Conservation (phyloP, 306 rosid species). For the Corylus avellana region DNA sequence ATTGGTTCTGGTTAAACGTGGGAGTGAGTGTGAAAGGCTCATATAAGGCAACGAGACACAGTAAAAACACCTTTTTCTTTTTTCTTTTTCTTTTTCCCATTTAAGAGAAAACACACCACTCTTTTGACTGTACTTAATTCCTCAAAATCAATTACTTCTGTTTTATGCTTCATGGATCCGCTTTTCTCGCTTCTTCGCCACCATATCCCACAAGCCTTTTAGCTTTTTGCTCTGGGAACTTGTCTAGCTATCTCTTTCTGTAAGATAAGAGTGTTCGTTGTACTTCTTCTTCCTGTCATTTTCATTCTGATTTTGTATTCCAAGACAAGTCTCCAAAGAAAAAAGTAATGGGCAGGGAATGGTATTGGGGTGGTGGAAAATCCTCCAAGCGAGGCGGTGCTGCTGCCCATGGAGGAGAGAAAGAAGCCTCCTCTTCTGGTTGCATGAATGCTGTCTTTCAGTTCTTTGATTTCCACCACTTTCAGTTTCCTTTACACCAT, state of each 20-base stretch:
- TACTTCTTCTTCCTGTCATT: conserved; percentile 38
- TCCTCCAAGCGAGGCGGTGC: conserved; percentile 44
- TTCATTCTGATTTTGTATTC: conserved; percentile 27
- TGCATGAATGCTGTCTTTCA: conserved; percentile 88
- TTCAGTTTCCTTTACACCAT: conserved; percentile 40
- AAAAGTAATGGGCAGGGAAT: conserved; percentile 60
- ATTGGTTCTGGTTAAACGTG: conserved; percentile 49
- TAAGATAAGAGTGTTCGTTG: neutral
- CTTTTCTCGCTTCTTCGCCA: conserved; percentile 60
- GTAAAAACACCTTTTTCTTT: neutral
- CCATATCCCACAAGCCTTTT: conserved; percentile 24
- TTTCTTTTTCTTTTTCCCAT: neutral
- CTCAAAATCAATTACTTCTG: conserved; percentile 50
- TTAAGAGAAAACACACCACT: neutral
- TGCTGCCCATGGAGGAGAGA: neutral
- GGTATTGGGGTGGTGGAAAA: conserved; percentile 55
- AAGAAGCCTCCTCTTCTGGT: conserved; percentile 53
- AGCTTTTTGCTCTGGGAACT: conserved; percentile 7
- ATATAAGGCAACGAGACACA: neutral
- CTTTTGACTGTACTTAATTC: conserved; percentile 46
- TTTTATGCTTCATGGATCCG: conserved; percentile 71
- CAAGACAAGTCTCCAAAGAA: neutral
- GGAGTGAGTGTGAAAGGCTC: conserved; percentile 64
- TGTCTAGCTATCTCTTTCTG: neutral
- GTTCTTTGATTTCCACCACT: conserved; percentile 75